A percentile compares a stretch with the other conserved stretches of the same genome.
Conservation (phyloP, 306 rosid genomes). For the Lablab purpureus region DNA sequence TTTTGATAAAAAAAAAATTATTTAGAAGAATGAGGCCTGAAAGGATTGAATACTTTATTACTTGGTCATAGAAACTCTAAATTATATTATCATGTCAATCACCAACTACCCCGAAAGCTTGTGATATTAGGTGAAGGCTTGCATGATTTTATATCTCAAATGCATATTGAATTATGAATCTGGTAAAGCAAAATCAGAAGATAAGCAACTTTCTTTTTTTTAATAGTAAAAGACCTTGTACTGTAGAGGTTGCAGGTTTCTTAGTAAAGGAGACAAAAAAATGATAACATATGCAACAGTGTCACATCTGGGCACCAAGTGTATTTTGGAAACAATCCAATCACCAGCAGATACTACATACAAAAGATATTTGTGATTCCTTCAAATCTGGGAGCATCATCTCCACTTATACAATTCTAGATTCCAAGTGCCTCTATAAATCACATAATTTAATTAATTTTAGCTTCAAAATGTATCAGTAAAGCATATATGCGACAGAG, state of each 20-base stretch:
- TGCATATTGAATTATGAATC: conserved; percentile 3
- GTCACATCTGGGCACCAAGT: background rate
- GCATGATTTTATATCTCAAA: conserved; percentile 5
- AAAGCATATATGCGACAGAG: conserved; percentile 26
- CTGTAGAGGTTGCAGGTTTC: background rate
- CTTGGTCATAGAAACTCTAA: background rate
- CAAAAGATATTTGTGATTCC: conserved; percentile 9
- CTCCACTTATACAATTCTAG: conserved; percentile 25
- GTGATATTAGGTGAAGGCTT: background rate
- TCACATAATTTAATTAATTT: conserved; percentile 18
- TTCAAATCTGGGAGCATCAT: background rate
- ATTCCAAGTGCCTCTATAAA: conserved; percentile 15
- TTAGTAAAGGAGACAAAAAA: background rate
- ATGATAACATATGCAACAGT: background rate
- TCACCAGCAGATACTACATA: background rate
- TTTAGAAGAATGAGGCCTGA: background rate
- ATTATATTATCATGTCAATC: background rate
- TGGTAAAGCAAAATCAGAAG: background rate
- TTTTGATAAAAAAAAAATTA: background rate
- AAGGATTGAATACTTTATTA: background rate
- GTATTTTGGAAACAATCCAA: background rate
- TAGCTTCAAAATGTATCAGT: conserved; percentile 15
- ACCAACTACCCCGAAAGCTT: conserved; percentile 18
- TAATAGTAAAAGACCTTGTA: background rate
- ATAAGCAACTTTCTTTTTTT: background rate